Base-by-base conservation (phyloP, 805 yeast genomes). In the Saturnispora sekii region DNA sequence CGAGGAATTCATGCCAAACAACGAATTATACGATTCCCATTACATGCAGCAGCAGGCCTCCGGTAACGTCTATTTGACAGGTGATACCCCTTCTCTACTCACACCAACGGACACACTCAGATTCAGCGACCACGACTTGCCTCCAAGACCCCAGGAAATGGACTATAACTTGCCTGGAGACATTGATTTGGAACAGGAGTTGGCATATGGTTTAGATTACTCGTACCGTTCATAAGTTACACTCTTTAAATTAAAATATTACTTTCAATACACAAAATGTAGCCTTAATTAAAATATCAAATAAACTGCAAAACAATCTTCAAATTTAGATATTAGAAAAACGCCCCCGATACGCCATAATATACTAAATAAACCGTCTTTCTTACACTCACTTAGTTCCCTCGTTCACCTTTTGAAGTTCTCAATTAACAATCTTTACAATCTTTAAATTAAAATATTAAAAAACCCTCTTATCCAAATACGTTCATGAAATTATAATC, bases 151-250 rank as follows among this genome's bases (percentile, higher is more conserved):
- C 3, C 79, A 74, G 47, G 84, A 78, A 54, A 73, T 57, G 61
- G 41, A 48, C 14, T 50, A 45, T 26, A 41, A 46, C 41, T 47
- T 50, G 18, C 57, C 53, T 18, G 59, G 52, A 30, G 51, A 67
- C 33, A 57, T 67, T 30, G 81, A 76, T 44, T 58, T 81, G 36
- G 88, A 81, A 52, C 74, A 70, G 49, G 88, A 81, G 50, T 58
- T 81, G 53, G 85, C 79, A 50, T 81, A 71, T 58, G 87, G 87
- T 2, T 59, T 81, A 37, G 87, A 81, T 60, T 69, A 65, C 45
- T 50, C 49, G 33, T 53, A 46, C 35, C 53, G 51, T 14, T 29
- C 33, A 26, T 43, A 32, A 36, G 10, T 21, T 21, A 21, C 26
- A 21, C 5, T 21, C 26, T 21, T 21, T 21, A 21, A 21, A 21